phyloP scores from a whole-genome alignment of 2,329 filamentous ascomycete species.

The Xenoacremonium recifei region DNA sequence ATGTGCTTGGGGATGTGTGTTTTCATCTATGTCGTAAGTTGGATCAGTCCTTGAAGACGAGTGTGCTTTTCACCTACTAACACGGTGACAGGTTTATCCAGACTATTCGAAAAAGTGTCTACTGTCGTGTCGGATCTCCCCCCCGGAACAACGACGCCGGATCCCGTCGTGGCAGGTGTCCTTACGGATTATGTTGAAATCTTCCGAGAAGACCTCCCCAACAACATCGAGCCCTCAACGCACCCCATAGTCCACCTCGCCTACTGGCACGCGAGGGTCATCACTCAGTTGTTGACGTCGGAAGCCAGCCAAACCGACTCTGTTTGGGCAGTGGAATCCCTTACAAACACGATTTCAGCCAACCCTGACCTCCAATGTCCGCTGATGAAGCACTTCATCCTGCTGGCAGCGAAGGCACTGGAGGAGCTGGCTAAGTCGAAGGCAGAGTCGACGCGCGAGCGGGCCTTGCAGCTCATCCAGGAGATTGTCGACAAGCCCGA shows the following conservation, averaged over 20 bases:
- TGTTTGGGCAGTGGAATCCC: slow-evolving; percentile 58
- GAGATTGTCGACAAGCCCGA: slow-evolving; percentile 55
- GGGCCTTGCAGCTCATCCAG: slow-evolving; percentile 54
- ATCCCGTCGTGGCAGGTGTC: slow-evolving; percentile 32
- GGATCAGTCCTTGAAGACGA: too few relatives aligned
- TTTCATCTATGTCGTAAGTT: slow-evolving; percentile 66
- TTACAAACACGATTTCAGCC: slow-evolving; percentile 56
- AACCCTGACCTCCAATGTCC: slow-evolving; percentile 58
- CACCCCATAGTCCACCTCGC: slow-evolving; percentile 62
- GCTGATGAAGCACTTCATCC: slow-evolving; percentile 65
- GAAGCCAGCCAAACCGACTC: slow-evolving; percentile 55
- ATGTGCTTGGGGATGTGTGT: slow-evolving; percentile 59
- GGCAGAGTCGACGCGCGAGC: slow-evolving; percentile 53
- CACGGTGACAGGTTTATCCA: slow-evolving; percentile 47
- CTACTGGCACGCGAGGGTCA: slow-evolving; percentile 68
- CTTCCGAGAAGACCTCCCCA: slow-evolving; percentile 63
- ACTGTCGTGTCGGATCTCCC: slow-evolving; percentile 37
- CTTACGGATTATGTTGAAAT: slow-evolving; percentile 49
- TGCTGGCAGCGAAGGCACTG: slow-evolving; percentile 59
- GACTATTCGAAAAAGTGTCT: slow-evolving; percentile 47
- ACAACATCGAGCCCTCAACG: slow-evolving; percentile 49
- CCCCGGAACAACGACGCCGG: slow-evolving; percentile 33
- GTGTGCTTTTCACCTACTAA: slow-evolving; percentile 11
- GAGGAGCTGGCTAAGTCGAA: slow-evolving; percentile 57
- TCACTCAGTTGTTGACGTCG: slow-evolving; percentile 60